Conservation (phyloP, 2,329 filamentous ascomycete species). For the Neurospora sp. region DNA sequence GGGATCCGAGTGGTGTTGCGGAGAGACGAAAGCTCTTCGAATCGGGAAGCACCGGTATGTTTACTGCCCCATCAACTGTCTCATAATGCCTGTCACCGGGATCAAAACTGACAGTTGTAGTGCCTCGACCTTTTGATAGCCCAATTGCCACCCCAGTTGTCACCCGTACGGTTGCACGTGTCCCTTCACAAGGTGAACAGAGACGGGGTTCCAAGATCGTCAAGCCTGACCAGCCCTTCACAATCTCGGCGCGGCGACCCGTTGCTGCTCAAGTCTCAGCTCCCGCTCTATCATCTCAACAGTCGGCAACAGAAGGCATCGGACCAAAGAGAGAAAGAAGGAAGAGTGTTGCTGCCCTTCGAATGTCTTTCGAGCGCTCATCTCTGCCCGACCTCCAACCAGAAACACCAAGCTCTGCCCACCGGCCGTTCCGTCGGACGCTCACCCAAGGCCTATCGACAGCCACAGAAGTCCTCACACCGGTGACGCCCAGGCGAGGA, state of each 20-base stretch:
- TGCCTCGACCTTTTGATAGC: not conserved
- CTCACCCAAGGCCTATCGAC: not conserved
- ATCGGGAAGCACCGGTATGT: not conserved
- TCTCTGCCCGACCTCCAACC: not conserved
- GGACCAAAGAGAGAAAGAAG: not conserved
- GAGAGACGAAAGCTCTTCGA: constrained; percentile 26
- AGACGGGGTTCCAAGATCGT: not conserved
- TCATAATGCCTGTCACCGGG: not conserved
- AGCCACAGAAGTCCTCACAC: not conserved
- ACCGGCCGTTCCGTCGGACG: not conserved
- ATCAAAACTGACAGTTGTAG: not conserved
- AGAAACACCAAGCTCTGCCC: not conserved
- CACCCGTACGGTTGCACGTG: not conserved
- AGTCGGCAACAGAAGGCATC: not conserved
- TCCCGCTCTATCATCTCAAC: not conserved
- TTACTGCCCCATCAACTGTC: not conserved
- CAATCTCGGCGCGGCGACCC: not conserved
- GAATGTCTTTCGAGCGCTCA: constrained; percentile 23
- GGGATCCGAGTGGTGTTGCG: constrained; percentile 20
- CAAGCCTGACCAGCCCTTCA: not conserved
- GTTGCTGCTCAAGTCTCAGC: not conserved
- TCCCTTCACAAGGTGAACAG: not conserved
- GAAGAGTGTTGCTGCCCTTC: constrained; percentile 26
- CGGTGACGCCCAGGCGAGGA: not conserved
- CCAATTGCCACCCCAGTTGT: not conserved